Evolutionary conservation across 495 filamentous ascomycete genomes (phyloP), one percentile per base, ranked within the genome.

Genomic region (Neurospora sp.): DNA sequence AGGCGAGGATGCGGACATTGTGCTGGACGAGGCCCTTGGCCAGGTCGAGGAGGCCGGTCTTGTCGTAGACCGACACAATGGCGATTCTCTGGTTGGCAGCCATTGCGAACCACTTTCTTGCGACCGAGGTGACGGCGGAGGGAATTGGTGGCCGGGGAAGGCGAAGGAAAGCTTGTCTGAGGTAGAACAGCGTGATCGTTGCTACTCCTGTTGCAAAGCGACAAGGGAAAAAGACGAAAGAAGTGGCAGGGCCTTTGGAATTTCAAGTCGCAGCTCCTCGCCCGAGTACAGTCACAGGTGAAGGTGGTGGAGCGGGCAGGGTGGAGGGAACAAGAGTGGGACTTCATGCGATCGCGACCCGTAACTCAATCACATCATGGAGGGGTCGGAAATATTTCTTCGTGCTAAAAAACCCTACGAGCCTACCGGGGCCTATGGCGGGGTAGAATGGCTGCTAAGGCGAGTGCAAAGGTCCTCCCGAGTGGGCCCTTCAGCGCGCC

Each of bases 1-100:
- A 97, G 61, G 94, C 96, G 53, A 99, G 86, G 77, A 99, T 89
- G 74, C 95, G 91, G 76, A 98, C 92, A 88, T 96, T 91, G 75
- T 96, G 86, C 85, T 97, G 89, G 76, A 92, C 89, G 44, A 99
- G 88, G 75, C 96, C 96, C 82, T 98, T 98, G 74, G 96, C 96
- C 70, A 99, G 88, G 83, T 99, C 96, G 61, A 99, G 85, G 72
- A 99, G 88, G 70, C 96, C 96, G 71, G 94, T 97, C 91, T 99
- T 99, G 86, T 99, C 92, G 80, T 94, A 98, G 86, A 98, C 96
- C 76, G 94, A 97, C 78, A 99, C 88, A 78, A 99, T 98, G 53
- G 96, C 96, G 91, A 84, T 86, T 73, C 80, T 79, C 76, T 83
- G 83, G 37, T 76, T 72, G 59, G 74, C 53, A 71, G 76, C 76